Percentiles rank a stretch among this genome's conserved stretches.
Evolutionary conservation across 2,329 filamentous ascomycete species (phyloP).

Genomic region (Eutypa lata): DNA sequence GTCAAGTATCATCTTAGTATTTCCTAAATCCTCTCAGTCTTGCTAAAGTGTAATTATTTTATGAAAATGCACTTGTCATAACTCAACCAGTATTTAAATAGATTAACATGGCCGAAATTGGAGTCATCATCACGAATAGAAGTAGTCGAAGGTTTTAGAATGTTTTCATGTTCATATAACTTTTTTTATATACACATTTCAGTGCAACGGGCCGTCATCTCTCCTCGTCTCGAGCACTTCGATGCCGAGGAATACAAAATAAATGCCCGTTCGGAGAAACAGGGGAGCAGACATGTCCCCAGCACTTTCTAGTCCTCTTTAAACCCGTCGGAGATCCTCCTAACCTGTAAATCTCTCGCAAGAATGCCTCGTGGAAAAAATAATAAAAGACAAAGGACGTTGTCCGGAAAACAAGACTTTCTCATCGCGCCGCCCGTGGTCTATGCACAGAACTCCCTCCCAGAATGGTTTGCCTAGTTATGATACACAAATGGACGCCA

Average conservation of each 20-base stretch:
- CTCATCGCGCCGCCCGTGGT: conserved; percentile 1
- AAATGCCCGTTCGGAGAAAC: conserved; percentile 12
- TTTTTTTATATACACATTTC: conserved; percentile 6
- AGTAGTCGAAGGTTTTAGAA: conserved; percentile 41
- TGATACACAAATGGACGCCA: conserved; percentile 1
- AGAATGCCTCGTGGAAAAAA: conserved; percentile 2
- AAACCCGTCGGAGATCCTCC: background rate
- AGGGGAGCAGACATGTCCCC: conserved; percentile 12
- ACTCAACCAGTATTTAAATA: too few relatives aligned
- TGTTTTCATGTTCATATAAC: conserved; percentile 33
- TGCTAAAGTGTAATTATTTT: too few relatives aligned
- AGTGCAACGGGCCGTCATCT: conserved; percentile 8
- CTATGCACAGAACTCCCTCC: conserved; percentile 8
- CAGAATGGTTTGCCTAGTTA: background rate
- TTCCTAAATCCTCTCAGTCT: too few relatives aligned
- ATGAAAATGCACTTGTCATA: too few relatives aligned
- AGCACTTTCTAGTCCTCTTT: conserved; percentile 13
- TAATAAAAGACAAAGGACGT: conserved; percentile 3
- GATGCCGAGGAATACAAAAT: conserved; percentile 26
- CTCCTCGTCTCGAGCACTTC: conserved; percentile 34
- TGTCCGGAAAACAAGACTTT: background rate
- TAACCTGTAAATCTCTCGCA: background rate
- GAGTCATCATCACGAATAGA: too few relatives aligned
- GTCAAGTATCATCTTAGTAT: too few relatives aligned
- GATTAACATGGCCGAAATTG: too few relatives aligned